phyloP scores from a whole-genome alignment of 2,329 filamentous ascomycete genomes.

The Fusarium sp. region DNA sequence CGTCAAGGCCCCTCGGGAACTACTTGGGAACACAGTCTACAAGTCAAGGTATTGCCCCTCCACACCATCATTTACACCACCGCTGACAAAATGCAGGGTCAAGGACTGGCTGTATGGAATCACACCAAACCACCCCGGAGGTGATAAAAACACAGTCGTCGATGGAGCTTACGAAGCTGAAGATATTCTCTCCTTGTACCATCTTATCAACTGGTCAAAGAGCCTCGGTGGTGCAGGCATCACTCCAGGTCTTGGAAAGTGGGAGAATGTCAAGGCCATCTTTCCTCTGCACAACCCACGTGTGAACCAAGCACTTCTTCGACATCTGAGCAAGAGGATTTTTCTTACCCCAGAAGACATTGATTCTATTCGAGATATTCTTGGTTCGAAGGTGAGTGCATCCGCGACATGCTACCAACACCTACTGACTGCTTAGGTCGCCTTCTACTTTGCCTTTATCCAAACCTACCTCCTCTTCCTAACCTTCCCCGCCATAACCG shows the following conservation, averaged over 20 bases:
- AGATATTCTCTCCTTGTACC: constrained; percentile 76
- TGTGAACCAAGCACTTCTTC: constrained; percentile 67
- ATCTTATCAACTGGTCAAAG: constrained; percentile 71
- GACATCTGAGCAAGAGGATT: constrained; percentile 66
- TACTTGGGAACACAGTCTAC: constrained; percentile 74
- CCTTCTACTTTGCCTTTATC: constrained; percentile 87
- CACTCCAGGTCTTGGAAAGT: constrained; percentile 67
- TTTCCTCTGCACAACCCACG: constrained; percentile 72
- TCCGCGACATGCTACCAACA: fast-evolving
- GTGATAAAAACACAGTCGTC: constrained; percentile 64
- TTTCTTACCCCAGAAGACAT: constrained; percentile 64
- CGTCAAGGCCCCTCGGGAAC: constrained; percentile 70
- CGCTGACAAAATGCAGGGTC: constrained; percentile 60
- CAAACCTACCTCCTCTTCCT: constrained; percentile 81
- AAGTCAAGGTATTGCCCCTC: constrained; percentile 67
- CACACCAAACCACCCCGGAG: constrained; percentile 70
- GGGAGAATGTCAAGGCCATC: constrained; percentile 70
- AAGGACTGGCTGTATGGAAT: constrained; percentile 82
- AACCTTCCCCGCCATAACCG: constrained; percentile 75
- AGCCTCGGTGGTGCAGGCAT: constrained; percentile 72
- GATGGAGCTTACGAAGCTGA: constrained; percentile 70
- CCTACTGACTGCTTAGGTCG: constrained; percentile 59
- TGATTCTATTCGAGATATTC: constrained; percentile 70
- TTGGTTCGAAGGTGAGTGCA: constrained; percentile 65
- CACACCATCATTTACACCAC: fast-evolving